Evolutionary conservation across 805 yeast species (phyloP).

Genomic region (Sugiyamaella valdiviana): DNA sequence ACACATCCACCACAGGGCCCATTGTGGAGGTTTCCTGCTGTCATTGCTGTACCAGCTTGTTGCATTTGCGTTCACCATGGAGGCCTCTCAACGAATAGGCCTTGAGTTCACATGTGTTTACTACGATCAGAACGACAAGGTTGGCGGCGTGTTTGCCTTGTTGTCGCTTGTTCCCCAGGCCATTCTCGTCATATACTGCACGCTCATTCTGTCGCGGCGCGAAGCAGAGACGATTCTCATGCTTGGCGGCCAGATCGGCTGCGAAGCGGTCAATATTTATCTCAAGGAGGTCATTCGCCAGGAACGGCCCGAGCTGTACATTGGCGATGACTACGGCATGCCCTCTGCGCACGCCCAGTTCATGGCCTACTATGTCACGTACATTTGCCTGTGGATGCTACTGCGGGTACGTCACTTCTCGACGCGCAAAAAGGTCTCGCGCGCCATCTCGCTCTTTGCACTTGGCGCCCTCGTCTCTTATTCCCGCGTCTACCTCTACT

Average conservation of each 20-base stretch:
- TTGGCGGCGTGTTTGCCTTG: constrained; percentile 60
- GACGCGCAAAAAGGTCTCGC: constrained; percentile 22
- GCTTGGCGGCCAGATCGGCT: constrained; percentile 78
- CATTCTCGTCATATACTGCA: constrained; percentile 66
- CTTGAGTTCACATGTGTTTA: constrained; percentile 83
- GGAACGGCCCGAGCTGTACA: constrained; percentile 53
- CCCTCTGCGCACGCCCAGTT: constrained; percentile 97
- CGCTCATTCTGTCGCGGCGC: constrained; percentile 77
- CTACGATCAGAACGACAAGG: constrained; percentile 59
- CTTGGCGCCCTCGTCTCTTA: constrained; percentile 44
- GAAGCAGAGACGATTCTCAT: constrained; percentile 80
- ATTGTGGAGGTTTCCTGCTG: no score
- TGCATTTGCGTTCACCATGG: no score
- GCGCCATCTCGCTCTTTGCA: constrained; percentile 19
- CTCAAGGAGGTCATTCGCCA: constrained; percentile 59
- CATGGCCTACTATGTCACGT: constrained; percentile 67
- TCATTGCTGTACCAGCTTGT: no score
- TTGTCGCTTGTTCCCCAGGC: constrained; percentile 77
- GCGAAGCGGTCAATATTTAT: constrained; percentile 65
- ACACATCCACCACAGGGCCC: no score
- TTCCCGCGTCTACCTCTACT: constrained; percentile 71
- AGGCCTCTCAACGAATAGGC: background rate
- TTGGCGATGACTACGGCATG: constrained; percentile 76
- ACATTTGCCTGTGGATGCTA: constrained; percentile 31
- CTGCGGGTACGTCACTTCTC: constrained; percentile 28